phyloP scores from a whole-genome alignment of 192 early-diverging fungal species.

The Backusella mclennaniae region DNA sequence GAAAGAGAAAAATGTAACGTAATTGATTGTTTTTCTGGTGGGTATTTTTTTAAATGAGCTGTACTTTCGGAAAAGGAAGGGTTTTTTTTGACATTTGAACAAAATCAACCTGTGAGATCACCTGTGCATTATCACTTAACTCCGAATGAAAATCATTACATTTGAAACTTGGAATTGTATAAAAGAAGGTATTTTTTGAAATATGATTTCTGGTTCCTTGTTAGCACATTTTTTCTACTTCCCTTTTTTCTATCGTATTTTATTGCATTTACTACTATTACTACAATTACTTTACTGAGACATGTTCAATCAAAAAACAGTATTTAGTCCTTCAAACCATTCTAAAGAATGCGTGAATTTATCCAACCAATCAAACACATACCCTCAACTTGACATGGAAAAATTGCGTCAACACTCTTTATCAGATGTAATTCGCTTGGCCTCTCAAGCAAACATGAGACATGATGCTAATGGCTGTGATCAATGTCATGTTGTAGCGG shows the following conservation, averaged over 20 bases:
- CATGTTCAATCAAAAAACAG: neutral
- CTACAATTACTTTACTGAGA: neutral
- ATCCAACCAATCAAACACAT: neutral
- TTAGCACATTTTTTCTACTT: neutral
- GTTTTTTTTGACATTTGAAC: neutral
- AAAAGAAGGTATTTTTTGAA: neutral
- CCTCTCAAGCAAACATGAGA: constrained; percentile 7
- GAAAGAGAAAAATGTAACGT: neutral
- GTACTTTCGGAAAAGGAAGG: neutral
- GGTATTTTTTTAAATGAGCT: neutral
- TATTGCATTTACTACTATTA: neutral
- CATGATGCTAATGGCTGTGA: neutral
- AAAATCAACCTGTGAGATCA: neutral
- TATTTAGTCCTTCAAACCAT: neutral
- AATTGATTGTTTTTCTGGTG: neutral
- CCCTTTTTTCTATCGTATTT: neutral
- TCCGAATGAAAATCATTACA: constrained; percentile 3
- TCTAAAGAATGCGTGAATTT: neutral
- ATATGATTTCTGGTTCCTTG: neutral
- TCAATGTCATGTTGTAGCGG: neutral
- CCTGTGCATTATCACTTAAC: neutral
- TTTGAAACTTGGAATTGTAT: constrained; percentile 1
- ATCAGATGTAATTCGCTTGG: neutral
- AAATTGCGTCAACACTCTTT: neutral
- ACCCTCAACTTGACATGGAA: neutral